Base-by-base conservation (phyloP, 768 basidiomycete genomes). In the Pluteus cervinus region DNA sequence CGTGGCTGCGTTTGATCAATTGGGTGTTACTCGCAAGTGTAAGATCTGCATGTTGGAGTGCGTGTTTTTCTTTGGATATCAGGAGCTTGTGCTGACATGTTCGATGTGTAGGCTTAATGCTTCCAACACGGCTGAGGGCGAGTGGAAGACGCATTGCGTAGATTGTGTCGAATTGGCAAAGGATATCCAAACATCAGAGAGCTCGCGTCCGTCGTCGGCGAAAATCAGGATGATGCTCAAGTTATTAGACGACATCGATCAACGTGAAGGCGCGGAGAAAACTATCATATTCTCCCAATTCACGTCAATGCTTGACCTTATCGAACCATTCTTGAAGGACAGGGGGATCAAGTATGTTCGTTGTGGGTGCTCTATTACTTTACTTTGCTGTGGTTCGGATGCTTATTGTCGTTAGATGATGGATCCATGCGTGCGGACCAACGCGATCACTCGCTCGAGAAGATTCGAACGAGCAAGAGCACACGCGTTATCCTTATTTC, bases 231-330 rank as follows among this genome's bases (percentile, higher is more conserved):
- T 84, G 73, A 72, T 89, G 25, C 49, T 96, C 33, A 71, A 83
- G 49, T 58, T 97, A 7, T 63, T 99, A 28, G 48, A 62, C 8
- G 70, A 78, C 12, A 78, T 91, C 36, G 73, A 81, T 11, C 61
- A 68, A 33, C 68, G 75, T 36, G 60, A 73, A 10, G 56, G 68
- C 11, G 59, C 65, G 43, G 90, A 96, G 54, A 99, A 97, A 72
- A 94, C 92, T 0, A 98, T 98, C 45, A 80, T 99, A 15, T 98
- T 97, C 55, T 92, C 89, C 0, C 93, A 96, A 53, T 89, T 89
- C 45, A 97, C 94, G 1, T 70, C 73, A 36, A 79, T 88, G 85
- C 64, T 99, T 43, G 79, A 93, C 56, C 54, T 97, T 39, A 70
- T 96, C 30, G 78, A 93, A 59, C 86, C 83, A 0, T 96, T 96